Base-by-base conservation (phyloP, 192 early-diverging fungal species). In the Haplosporangium gracile region DNA sequence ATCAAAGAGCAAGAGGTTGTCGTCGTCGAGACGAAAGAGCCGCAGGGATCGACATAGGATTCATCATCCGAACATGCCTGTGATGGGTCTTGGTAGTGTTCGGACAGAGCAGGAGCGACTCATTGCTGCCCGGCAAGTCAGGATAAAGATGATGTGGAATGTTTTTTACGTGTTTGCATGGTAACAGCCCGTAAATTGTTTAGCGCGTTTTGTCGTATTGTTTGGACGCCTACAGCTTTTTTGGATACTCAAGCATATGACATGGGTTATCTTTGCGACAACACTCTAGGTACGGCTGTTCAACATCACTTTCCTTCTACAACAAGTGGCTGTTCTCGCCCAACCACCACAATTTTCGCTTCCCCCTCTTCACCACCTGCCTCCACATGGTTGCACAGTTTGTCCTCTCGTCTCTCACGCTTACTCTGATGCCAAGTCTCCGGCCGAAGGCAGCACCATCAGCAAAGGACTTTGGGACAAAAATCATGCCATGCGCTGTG, bases 241-340 rank as follows among this genome's bases (percentile, higher is more conserved):
- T 65, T 65, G 60, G 29, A 65, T 65, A 65, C 13, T 65, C 26
- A 65, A 29, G 32, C 2, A 32, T 32, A 34, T 26, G 13, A 32
- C 15, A 39, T 22, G 1, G 20, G 15, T 26, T 43, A 1, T 39
- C 34, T 76, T 13, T 75, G 29, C 63, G 4, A 51, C 3, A 3
- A 51, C 49, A 18, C 29, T 42, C 55, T 77, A 86, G 84, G 84
- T 86, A 86, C 39, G 79, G 78, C 4, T 81, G 75, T 51, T 86
- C 98, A 11, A 94, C 96, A 3, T 81, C 92, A 18, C 90, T 99
- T 18, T 95, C 94, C 6, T 90, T 97, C 4, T 99, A 97, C 90
- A 99, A 99, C 93, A 97, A 96, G 73, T 99, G 97, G 97, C 90
- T 99, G 74, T 97, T 99, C 89, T 95, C 96, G 34, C 81, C 91